Evolutionary conservation across 2,329 filamentous ascomycete species (phyloP).

Genomic region (Colletotrichum costaricense): DNA sequence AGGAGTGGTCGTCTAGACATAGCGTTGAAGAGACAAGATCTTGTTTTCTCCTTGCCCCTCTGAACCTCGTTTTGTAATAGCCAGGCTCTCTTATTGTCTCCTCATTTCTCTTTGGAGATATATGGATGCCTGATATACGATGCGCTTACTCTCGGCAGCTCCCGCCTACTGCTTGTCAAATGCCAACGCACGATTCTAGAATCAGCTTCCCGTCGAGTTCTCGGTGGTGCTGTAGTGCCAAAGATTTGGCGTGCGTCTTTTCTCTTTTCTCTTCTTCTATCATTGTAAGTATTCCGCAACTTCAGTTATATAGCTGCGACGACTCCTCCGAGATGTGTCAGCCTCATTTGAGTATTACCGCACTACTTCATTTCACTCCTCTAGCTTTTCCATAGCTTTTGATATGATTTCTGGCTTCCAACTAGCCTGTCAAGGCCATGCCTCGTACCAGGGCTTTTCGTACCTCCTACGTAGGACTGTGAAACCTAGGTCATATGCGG

Average conservation of each 20-base stretch:
- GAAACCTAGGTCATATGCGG: neutral
- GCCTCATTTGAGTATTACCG: no score
- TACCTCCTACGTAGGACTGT: neutral
- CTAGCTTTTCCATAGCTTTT: no score
- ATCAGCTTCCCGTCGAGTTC: neutral
- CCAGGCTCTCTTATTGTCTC: neutral
- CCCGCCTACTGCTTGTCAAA: neutral
- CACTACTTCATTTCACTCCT: no score
- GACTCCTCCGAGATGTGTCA: no score
- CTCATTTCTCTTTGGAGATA: neutral
- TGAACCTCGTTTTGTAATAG: neutral
- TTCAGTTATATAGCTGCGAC: no score
- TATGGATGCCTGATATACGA: neutral
- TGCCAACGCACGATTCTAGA: neutral
- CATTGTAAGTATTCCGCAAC: no score
- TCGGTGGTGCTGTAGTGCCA: no score
- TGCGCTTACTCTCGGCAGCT: neutral
- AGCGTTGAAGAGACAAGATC: neutral
- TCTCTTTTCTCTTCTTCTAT: neutral
- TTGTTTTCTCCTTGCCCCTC: neutral
- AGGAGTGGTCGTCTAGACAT: neutral
- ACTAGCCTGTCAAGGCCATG: neutral
- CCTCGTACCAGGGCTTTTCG: neutral
- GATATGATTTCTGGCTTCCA: neutral
- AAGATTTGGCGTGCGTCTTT: neutral